Evolutionary conservation across 1,139 yeast genomes (phyloP), one percentile per base, ranked within the genome.

Genomic region (Yamadazyma songkhlaensis): DNA sequence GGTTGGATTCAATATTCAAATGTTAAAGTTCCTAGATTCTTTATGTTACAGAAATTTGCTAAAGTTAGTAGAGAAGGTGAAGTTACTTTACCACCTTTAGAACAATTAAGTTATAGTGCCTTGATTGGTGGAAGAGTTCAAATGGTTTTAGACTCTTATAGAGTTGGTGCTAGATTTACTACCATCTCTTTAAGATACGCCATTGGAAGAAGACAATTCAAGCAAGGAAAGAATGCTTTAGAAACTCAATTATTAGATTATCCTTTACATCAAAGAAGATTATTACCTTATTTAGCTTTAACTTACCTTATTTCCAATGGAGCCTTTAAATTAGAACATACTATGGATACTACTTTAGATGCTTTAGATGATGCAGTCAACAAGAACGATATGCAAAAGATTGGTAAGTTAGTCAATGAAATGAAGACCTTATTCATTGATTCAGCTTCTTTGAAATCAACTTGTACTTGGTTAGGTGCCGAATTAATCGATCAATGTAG

Each of bases 1-100:
- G 96, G 96, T 44, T 88, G 96, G 96, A 86, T 89, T 55, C 96
- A 87, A 63, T 89, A 85, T 62, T 71, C 86, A 40, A 71, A 78
- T 49, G 96, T 88, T 37, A 75, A 83, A 46, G 82, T 89, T 47
- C 97, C 97, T 39, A 76, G 92, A 48, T 84, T 76, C 60, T 84
- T 74, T 61, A 80, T 89, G 94, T 68, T 89, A 53, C 84, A 84
- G 65, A 84, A 83, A 60, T 88, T 81, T 64, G 76, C 89, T 42
- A 79, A 81, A 55, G 88, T 89, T 42, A 77, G 79, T 41, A 65
- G 75, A 31, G 79, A 80, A 26, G 95, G 94, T 38, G 64, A 67
- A 34, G 96, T 88, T 38, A 70, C 66, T 32, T 73, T 77, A 45
- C 84, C 96, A 31, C 95, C 95, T 29, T 70, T 86, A 50, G 95